Base-by-base conservation (phyloP, 2,329 filamentous ascomycete species). In the Penicillium fuscoglaucum region DNA sequence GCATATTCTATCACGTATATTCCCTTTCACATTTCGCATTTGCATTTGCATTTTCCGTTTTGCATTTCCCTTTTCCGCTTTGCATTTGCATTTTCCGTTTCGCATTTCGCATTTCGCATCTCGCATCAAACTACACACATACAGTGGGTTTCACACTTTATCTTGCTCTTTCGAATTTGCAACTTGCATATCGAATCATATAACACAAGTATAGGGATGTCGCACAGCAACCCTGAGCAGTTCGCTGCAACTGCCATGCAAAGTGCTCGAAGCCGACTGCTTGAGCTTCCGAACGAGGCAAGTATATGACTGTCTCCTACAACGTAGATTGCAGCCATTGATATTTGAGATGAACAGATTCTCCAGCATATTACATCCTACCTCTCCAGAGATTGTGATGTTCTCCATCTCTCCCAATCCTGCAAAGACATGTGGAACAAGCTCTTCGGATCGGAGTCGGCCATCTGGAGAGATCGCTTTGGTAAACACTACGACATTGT, bases 401-500 rank as follows among this genome's bases (percentile, higher is more conserved):
- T 77, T 3, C 37, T 64, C 4, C 69, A 63, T 19, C 62, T 78
- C 37, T 62, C 66, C 21, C 60, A 58, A 12, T 64, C 69, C 26
- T 72, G 72, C 58, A 62, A 58, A 8, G 64, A 55, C 7, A 55
- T 75, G 9, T 63, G 65, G 6, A 46, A 51, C 0, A 59, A 63
- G 13, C 64, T 76, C 17, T 55, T 73, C 8, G 67, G 68, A 1
- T 44, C 63, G 1, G 52, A 69, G 2, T 74, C 74, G 0, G 61
- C 64, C 0, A 60, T 78, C 28, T 79, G 75, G 76, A 61, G 70
- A 21, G 31, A 47, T 33, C 64, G 71, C 3, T 78, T 77, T 57
- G 48, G 63, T 8, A 63, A 67, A 5, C 51, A 60, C 31, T 79
- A 76, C 50, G 76, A 78, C 46, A 51, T 70, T 13, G 68, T 68